These are phyloP conservation scores for Cercospora sp. DNA, from an alignment of 2,329 filamentous ascomycete genomes.

Conservation along the genomic window DNA sequence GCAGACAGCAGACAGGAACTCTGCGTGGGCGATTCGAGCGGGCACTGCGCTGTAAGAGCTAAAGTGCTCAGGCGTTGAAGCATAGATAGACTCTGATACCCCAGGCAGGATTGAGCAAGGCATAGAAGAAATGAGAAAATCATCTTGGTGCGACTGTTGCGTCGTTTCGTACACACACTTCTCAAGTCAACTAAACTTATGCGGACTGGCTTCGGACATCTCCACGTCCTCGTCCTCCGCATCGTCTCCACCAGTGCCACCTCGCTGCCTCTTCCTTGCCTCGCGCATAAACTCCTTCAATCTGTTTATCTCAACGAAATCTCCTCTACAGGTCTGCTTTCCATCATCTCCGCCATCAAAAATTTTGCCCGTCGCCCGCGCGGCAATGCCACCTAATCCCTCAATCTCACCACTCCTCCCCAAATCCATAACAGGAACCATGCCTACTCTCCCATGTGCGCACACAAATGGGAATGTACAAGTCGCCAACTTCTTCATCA, in stretches of 20 bases:
- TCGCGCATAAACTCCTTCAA: background rate
- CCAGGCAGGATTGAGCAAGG: background rate
- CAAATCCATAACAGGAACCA: conserved; percentile 48
- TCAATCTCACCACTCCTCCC: background rate
- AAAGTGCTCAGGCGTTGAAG: background rate
- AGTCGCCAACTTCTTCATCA: conserved; percentile 59
- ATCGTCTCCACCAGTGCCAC: background rate
- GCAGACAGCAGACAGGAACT: background rate
- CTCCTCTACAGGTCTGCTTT: background rate
- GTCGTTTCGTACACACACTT: background rate
- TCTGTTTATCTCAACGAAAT: background rate
- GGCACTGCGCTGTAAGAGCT: background rate
- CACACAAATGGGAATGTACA: conserved; percentile 80
- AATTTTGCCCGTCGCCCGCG: background rate
- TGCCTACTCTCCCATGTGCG: conserved; percentile 67
- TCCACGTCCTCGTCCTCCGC: conserved; percentile 1
- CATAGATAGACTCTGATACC: background rate
- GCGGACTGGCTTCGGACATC: conserved; percentile 8
- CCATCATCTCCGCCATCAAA: background rate
- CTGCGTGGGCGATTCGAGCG: background rate
- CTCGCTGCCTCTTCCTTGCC: background rate
- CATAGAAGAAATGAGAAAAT: background rate
- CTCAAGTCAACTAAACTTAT: conserved; percentile 3
- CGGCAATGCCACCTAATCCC: no score
- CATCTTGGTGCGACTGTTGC: background rate